Base-by-base conservation (phyloP, 495 filamentous ascomycete species). In the Ascobolus immersus region DNA sequence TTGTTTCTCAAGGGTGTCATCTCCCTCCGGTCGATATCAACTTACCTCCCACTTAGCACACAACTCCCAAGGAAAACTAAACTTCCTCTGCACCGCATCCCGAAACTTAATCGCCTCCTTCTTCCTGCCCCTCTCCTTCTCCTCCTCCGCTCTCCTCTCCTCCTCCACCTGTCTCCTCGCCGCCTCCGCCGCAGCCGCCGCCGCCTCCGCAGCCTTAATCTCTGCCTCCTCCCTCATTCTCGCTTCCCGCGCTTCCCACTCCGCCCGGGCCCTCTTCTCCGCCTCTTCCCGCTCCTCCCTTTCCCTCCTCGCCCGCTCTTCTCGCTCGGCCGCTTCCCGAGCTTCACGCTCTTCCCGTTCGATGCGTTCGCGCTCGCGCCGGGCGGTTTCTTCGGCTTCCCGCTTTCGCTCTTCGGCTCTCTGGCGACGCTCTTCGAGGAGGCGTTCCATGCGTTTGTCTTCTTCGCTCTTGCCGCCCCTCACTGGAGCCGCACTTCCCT, bases 51-150 rank as follows among this genome's bases (percentile, higher is more conserved):
- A 74, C 4, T 61, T 71, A 40, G 64, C 62, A 41, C 63, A 71
- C n/a, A 71, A 49, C 40, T 72, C 58, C 48, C 61, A 73, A 4
- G 69, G 69, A 38, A 72, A 73, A 36, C 56, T 54, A 45, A 66
- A 73, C 38, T 71, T 71, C 19, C 69, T 49, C 7, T 65, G 65
- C 23, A 74, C 63, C 8, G 69, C 69, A 45, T 74, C 69, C 34
- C 67, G 69, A 46, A 73, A 73, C 42, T 64, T 64, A 44, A 74
- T 59, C 4, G 63, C 62, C 34, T 63, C 52, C 44, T 65, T 49
- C 30, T 49, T 43, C 6, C 45, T 33, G 26, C 62, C 62, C 39
- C 62, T 57, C 37, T 57, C 61, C 11, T 50, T 56, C 4, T 58
- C 63, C 21, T 61, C 62, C 33, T 66, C 65, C n/a, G 55, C 50